phyloP scores from a whole-genome alignment of 768 basidiomycete species.

The Leccinum boreale region DNA sequence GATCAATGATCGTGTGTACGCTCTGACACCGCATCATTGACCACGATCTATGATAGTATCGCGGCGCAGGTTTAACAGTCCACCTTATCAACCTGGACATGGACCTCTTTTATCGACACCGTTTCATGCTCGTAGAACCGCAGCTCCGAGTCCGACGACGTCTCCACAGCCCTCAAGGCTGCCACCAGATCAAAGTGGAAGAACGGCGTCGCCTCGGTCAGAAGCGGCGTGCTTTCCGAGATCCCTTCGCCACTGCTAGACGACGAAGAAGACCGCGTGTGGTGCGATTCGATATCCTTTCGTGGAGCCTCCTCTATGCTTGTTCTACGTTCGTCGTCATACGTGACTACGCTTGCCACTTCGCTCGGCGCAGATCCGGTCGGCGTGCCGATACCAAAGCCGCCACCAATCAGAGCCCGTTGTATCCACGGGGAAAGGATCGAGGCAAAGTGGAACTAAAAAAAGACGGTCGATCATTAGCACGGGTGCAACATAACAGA shows the following conservation, averaged over 20 bases:
- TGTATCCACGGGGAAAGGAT: constrained; percentile 93
- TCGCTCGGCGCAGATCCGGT: constrained; percentile 45
- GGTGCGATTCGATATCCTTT: constrained; percentile 34
- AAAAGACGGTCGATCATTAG: not conserved
- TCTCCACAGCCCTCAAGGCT: constrained; percentile 71
- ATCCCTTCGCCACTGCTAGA: not conserved
- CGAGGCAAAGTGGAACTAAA: constrained; percentile 90
- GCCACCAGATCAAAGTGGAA: constrained; percentile 87
- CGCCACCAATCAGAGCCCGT: constrained; percentile 83
- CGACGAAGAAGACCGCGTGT: constrained; percentile 11
- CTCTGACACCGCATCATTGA: no score
- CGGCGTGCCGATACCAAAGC: constrained; percentile 75
- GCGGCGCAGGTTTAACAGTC: not conserved
- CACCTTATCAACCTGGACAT: not conserved
- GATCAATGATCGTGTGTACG: not conserved
- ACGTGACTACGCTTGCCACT: constrained; percentile 75
- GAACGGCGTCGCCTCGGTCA: constrained; percentile 64
- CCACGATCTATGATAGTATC: no score
- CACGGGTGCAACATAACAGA: not conserved
- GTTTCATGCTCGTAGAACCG: constrained; percentile 5
- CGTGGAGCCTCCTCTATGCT: not conserved
- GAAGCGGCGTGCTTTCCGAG: constrained; percentile 31
- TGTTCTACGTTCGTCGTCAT: constrained; percentile 39
- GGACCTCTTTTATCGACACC: constrained; percentile 6
- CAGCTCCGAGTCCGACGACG: constrained; percentile 18